Conservation (phyloP, 495 filamentous ascomycete species). For the Penicillium dipodomyicola region DNA sequence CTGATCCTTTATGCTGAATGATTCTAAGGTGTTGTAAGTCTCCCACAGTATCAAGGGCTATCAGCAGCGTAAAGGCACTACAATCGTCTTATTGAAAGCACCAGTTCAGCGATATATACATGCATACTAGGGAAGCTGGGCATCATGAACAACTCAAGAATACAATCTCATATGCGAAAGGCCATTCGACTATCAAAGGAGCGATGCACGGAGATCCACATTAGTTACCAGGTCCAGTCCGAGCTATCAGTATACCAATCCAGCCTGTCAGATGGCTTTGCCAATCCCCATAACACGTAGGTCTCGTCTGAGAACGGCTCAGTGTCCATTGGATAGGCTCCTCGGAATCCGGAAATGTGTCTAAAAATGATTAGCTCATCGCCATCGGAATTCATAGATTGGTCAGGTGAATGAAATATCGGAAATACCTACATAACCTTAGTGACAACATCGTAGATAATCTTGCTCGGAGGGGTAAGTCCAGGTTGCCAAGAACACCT, state of each 20-base stretch:
- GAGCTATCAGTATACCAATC: conserved; percentile 5
- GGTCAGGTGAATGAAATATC: neutral
- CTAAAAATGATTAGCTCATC: conserved; percentile 2
- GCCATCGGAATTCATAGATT: conserved; percentile 1
- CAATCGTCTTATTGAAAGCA: too few species aligned
- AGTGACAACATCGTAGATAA: conserved; percentile 1
- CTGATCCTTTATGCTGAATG: too few species aligned
- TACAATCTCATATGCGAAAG: too few species aligned
- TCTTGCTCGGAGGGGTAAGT: neutral
- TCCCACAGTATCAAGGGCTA: too few species aligned
- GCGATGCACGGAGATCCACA: too few species aligned
- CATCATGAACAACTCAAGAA: too few species aligned
- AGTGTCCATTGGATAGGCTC: neutral
- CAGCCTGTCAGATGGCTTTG: conserved; percentile 6
- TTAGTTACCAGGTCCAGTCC: conserved; percentile 4
- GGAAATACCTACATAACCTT: conserved; percentile 2
- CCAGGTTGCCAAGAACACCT: conserved; percentile 2
- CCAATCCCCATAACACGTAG: conserved; percentile 5
- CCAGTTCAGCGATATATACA: too few species aligned
- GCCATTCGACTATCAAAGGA: too few species aligned
- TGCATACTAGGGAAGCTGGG: too few species aligned
- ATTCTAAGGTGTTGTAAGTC: too few species aligned
- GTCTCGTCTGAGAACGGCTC: conserved; percentile 4
- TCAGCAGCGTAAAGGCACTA: too few species aligned
- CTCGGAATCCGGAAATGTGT: conserved; percentile 5